Base-by-base conservation (phyloP, 2,329 filamentous ascomycete species). In the Colletotrichum sp. region DNA sequence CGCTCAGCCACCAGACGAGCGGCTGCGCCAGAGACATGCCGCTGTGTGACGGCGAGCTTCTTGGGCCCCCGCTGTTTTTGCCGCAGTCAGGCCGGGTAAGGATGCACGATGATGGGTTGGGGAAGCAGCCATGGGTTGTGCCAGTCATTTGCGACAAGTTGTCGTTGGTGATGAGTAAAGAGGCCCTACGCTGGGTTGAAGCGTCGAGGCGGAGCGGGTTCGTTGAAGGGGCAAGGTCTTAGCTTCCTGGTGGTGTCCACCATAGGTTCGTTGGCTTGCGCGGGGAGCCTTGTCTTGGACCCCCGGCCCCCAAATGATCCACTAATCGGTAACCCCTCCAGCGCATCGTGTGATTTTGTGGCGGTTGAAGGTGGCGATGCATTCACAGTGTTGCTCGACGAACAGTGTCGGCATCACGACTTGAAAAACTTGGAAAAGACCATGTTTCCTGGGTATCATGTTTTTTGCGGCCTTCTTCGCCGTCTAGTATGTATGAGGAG, bases 1-100 rank as follows among this genome's bases (percentile, higher is more conserved):
- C n/a, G 36, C 73, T 68, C 59, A 75, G 73, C 73, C 73, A 68
- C 73, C n/a, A 25, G 44, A 39, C 57, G 44, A 63, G 44, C 57
- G 32, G 57, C 69, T 72, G 69, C 73, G 70, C 32, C 55, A 52
- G 68, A 70, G 55, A 25, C 27, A 25, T 39, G 36, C 59, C 28
- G 68, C n/a, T 22, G 60, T 55, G 28, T 48, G 32, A 34, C 16
- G 19, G 8, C 36, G 48, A 68, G 27, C 36, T 9, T 63, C 36
- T 30, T 13, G 15, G 34, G 25, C 8, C n/a, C 34, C 72, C 73
- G 44, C 57, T 73, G 6, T 73, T 68, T 39, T n/a, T 64, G 70
- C 61, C 69, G 73, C 73, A 75, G 72, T 57, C 34, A 32, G 9
- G 13, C 34, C 39, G 52, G 48, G 60, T 22, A 28, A 22, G 59